Evolutionary conservation across 1,284 basidiomycete genomes (phyloP), one percentile per base, ranked within the genome.

Genomic region (Ceratobasidium papillatum): DNA sequence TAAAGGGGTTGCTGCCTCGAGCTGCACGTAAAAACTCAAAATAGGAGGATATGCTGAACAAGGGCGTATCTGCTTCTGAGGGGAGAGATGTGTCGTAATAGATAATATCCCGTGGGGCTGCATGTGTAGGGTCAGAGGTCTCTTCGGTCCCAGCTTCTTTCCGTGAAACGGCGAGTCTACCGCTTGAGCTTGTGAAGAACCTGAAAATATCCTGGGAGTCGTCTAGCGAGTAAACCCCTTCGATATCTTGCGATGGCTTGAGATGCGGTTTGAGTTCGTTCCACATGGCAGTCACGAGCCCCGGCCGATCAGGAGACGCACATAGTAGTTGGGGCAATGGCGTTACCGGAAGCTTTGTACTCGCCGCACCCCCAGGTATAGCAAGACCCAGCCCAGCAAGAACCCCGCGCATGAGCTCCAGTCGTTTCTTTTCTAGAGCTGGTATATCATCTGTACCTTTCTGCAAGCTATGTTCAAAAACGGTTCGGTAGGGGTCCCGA

Each of bases 181-280:
- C 66, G 51, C 36, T 56, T 11, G 34, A 25, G 27, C 66, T 45
- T 9, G 11, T 27, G 22, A 69, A 69, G 38, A 92, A 90, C 47
- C 85, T 82, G 80, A 97, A 90, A 8, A 86, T 88, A 80, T 97
- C 94, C 76, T 89, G 87, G 1, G 82, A 82, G 78, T 93, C 92
- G 76, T 86, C 82, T 74, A 91, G 82, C 27, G 84, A 74, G 74
- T 79, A 79, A 14, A 83, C 78, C 45, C 82, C 80, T 3, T 47
- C 58, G 22, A 4, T 78, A 77, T 14, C 78, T 81, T 22, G 80
- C 76, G 47, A 79, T 68, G 11, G 82, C 78, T 1, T 83, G 77
- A 25, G 81, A 81, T 49, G 38, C 1, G 61, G 76, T 17, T 73
- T 38, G n/a, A 87, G 77, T 0, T 82, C 80, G 36, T 83, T 77